A percentile compares a stretch with the other conserved stretches of the same genome.
Conservation (phyloP, 805 yeast genomes). For the Yarrowia sp. region DNA sequence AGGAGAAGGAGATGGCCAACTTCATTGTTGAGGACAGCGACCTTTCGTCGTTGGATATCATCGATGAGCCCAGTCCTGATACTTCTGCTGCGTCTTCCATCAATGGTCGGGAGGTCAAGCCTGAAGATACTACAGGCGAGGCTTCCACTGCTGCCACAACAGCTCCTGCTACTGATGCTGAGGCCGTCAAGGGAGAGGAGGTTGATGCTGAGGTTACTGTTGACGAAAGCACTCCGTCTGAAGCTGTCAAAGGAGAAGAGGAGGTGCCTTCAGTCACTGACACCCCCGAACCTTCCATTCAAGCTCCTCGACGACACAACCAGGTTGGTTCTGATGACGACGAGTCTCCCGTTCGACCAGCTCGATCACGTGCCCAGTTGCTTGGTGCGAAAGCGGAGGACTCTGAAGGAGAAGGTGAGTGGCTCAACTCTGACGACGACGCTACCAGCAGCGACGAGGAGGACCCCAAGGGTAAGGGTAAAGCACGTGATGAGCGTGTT, state of each 20-base stretch:
- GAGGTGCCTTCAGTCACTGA: background rate
- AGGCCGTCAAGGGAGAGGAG: background rate
- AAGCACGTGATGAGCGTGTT: conserved; percentile 2
- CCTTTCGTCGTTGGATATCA: background rate
- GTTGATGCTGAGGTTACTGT: background rate
- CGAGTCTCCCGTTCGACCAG: background rate
- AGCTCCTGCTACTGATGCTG: background rate
- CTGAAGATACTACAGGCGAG: background rate
- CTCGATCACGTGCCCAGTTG: background rate
- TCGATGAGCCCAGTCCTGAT: conserved; percentile 9
- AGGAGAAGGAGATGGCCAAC: background rate
- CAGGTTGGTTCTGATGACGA: background rate
- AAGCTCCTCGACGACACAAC: background rate
- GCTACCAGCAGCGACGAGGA: background rate
- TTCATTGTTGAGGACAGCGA: conserved; percentile 1
- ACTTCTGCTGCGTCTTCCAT: conserved; percentile 11
- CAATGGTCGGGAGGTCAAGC: background rate
- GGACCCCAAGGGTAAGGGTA: conserved; percentile 16
- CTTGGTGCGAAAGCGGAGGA: background rate
- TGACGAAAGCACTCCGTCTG: too few species aligned
- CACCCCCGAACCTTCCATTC: conserved; percentile 1
- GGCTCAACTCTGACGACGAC: background rate
- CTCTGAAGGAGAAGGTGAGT: conserved; percentile 9
- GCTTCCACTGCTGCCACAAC: background rate
- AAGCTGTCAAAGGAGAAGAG: background rate